Evolutionary conservation across 2,329 filamentous ascomycete genomes (phyloP).

Genomic region (Epichloe bromicola): DNA sequence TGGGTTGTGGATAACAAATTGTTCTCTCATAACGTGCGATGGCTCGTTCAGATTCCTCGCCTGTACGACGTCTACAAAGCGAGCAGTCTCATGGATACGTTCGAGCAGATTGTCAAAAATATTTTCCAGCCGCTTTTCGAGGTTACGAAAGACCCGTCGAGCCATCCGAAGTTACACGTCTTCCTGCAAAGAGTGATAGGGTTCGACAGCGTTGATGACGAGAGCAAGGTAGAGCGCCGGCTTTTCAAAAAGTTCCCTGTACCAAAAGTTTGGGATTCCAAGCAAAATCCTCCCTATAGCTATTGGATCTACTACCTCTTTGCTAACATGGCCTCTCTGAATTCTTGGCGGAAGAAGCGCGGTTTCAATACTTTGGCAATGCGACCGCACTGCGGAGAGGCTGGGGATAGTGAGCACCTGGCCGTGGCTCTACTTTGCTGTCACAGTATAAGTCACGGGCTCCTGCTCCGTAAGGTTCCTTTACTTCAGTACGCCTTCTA

Average conservation of each 20-base stretch:
- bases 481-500: slow-evolving; percentile 96
- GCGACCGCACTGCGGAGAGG: slow-evolving; percentile 90
- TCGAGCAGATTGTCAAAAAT: slow-evolving; percentile 81
- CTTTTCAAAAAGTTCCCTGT: slow-evolving; percentile 94
- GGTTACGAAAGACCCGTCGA: slow-evolving; percentile 74
- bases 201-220: slow-evolving; percentile 95
- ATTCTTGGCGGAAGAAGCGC: slow-evolving; percentile 77
- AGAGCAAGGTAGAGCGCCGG: slow-evolving; percentile 89
- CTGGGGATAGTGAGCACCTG: slow-evolving; percentile 90
- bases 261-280: slow-evolving; percentile 76
- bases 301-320: slow-evolving; percentile 99
- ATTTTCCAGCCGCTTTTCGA: slow-evolving; percentile 91
- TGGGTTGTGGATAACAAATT: slow-evolving; percentile 98
- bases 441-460: slow-evolving; percentile 92
- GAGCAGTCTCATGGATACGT: slow-evolving; percentile 73
- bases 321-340: slow-evolving; percentile 84
- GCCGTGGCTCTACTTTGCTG: slow-evolving; percentile 84
- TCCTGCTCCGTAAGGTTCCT: slow-evolving; percentile 85
- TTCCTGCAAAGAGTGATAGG: slow-evolving; percentile 93
- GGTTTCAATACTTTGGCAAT: slow-evolving; percentile 94
- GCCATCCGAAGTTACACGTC: slow-evolving; percentile 83
- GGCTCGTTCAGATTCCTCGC: slow-evolving; percentile 90
- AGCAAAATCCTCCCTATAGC: slow-evolving; percentile 94
- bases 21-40: slow-evolving; percentile 93
- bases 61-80: slow-evolving; percentile 94